Evolutionary conservation across 2,329 filamentous ascomycete genomes (phyloP), one percentile per base, ranked within the genome.

Genomic region (Basipetospora chlamydospora): DNA sequence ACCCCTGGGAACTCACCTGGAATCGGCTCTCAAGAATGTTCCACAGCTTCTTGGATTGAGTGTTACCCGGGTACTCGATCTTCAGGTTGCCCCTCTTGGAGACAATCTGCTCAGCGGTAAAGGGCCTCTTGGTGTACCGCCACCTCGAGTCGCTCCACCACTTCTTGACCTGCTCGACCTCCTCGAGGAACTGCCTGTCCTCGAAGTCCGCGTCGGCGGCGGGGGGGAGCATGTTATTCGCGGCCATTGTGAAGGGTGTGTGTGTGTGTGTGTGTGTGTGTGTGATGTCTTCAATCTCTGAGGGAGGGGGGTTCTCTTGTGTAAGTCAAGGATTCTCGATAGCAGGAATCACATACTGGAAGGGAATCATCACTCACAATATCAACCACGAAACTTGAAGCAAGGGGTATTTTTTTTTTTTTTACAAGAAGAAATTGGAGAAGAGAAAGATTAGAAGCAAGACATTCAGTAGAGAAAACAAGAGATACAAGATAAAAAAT

Each of bases 121-220:
- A 98, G 17, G 90, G 79, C 40, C 90, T 73, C 64, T 82, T 87
- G 49, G 90, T 98, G 60, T 84, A 75, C 55, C 83, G 73, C 90
- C 90, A 98, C 68, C 90, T 73, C 39, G 85, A 74, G 50, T 92
- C 83, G 37, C 67, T 70, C 90, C 90, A 98, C 90, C 90, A 98
- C 58, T 80, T 64, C 73, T 95, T 84, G 47, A 96, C 80, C 46
- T 80, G 76, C 50, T 80, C 75, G 41, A 96, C 85, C 70, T 98
- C 90, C 47, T 80, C 70, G 51, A 75, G 68, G 62, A 80, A 94
- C 51, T 77, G 63, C 49, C 80, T 63, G 42, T 78, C 73, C 52
- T 79, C 74, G 38, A 54, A 47, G 40, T 65, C 61, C 37, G 67
- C 66, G 53, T 74, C 68, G 46, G 74, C 61, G 42, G 70, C 61